phyloP scores from a whole-genome alignment of 2,329 filamentous ascomycete species.

The Diplodia sapinea region DNA sequence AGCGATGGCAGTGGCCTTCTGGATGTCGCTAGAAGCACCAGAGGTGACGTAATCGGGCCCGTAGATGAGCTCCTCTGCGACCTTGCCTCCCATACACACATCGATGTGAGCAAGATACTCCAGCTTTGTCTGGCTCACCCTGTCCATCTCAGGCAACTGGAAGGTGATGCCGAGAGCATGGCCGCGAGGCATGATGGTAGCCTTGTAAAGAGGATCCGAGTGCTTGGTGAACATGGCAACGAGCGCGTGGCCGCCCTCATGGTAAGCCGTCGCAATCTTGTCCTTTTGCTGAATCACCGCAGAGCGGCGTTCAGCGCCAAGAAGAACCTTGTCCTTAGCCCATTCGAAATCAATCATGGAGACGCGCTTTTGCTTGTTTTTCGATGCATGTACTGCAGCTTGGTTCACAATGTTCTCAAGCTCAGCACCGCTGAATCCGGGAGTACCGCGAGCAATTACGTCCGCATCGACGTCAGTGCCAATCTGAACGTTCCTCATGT shows the following conservation, averaged over 20 bases:
- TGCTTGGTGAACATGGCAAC: conserved; percentile 82
- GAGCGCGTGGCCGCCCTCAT: conserved; percentile 93
- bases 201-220: conserved; percentile 86
- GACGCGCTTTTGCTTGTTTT: conserved; percentile 77
- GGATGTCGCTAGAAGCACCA: conserved; percentile 83
- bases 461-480: conserved; percentile 80
- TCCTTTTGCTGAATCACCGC: conserved; percentile 92
- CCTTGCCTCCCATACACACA: conserved; percentile 82
- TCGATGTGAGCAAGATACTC: conserved; percentile 84
- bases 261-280: conserved; percentile 93
- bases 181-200: conserved; percentile 93
- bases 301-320: conserved; percentile 90
- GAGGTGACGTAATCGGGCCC: conserved; percentile 90
- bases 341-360: conserved; percentile 85
- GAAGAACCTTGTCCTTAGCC: conserved; percentile 97
- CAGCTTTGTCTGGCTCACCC: conserved; percentile 83
- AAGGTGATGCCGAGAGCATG: conserved; percentile 85
- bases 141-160: conserved; percentile 88
- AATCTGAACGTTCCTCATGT: conserved; percentile 88
- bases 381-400: conserved; percentile 91
- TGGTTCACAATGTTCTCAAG: conserved; percentile 97
- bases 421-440: conserved; percentile 93
- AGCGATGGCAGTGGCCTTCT: conserved; percentile 78
- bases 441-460: conserved; percentile 82
- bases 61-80: conserved; percentile 89